Percentiles rank a stretch among this genome's conserved stretches.
phyloP scores from a whole-genome alignment of 495 filamentous ascomycete genomes.

The Pseudoneurospora amorphoporcata region DNA sequence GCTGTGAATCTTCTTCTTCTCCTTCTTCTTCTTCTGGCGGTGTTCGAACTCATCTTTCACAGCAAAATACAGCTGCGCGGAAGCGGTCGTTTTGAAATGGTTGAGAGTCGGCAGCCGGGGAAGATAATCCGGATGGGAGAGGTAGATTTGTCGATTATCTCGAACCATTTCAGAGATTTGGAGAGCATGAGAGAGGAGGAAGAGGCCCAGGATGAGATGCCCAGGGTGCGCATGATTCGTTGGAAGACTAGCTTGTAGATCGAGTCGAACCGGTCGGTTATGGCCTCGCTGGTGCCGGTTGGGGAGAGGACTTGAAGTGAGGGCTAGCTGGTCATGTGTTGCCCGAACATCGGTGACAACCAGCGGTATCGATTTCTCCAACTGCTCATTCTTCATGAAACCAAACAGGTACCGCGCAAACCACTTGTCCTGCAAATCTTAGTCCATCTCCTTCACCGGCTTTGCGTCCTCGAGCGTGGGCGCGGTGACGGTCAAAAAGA shows the following conservation, averaged over 20 bases:
- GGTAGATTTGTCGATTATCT: constrained; percentile 22
- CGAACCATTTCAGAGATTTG: constrained; percentile 24
- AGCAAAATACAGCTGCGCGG: constrained; percentile 29
- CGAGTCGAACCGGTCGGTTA: constrained; percentile 31
- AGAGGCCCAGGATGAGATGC: constrained; percentile 30
- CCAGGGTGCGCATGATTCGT: constrained; percentile 31
- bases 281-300: constrained; percentile 2
- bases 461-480: neutral
- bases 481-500: constrained; percentile 17
- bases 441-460: neutral
- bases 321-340: constrained; percentile 7
- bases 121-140: constrained; percentile 30
- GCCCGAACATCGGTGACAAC: constrained; percentile 22
- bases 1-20: constrained; percentile 26
- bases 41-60: constrained; percentile 29
- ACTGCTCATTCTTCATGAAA: constrained; percentile 19
- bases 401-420: constrained; percentile 11
- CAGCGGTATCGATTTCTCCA: constrained; percentile 21
- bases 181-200: constrained; percentile 23
- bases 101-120: constrained; percentile 26
- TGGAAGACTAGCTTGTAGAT: constrained; percentile 33
- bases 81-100: constrained; percentile 20
- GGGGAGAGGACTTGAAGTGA: constrained; percentile 9
- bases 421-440: constrained; percentile 8
- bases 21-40: constrained; percentile 26